Conservation (phyloP, 805 yeast species). For the Kluyveromyces aestuarii region DNA sequence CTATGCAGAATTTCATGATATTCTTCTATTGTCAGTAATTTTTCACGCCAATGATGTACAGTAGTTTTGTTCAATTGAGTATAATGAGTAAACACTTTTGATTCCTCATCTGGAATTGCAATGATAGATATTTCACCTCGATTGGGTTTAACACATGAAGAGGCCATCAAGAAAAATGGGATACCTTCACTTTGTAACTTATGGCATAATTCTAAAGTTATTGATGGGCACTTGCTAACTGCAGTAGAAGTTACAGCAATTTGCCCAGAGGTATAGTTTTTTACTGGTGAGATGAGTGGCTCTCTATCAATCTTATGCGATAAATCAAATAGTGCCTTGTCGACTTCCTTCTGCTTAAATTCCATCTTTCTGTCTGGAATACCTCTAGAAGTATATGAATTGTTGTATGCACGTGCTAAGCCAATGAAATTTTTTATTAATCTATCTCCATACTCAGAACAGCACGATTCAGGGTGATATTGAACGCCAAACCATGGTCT, state of each 20-base stretch:
- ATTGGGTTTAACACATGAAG: constrained; percentile 40
- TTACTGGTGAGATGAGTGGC: constrained; percentile 10
- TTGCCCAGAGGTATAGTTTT: not conserved
- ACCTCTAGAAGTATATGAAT: not conserved
- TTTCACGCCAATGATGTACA: constrained; percentile 23
- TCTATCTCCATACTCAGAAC: constrained; percentile 57
- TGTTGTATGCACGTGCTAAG: constrained; percentile 19
- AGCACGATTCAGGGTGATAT: constrained; percentile 93
- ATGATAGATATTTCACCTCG: constrained; percentile 78
- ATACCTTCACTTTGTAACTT: constrained; percentile 14
- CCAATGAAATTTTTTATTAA: constrained; percentile 50
- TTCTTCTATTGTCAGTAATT: constrained; percentile 6
- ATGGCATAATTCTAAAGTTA: constrained; percentile 48
- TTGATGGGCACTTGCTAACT: constrained; percentile 10
- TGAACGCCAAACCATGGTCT: constrained; percentile 88
- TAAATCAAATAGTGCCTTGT: constrained; percentile 6
- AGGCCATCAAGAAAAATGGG: constrained; percentile 50
- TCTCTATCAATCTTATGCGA: constrained; percentile 19
- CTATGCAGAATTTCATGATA: not conserved
- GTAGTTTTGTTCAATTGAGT: constrained; percentile 33
- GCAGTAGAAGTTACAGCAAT: constrained; percentile 4
- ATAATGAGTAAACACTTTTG: constrained; percentile 52
- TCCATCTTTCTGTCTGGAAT: not conserved
- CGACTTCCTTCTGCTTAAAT: not conserved
- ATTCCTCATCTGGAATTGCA: constrained; percentile 48